Evolutionary conservation across 176 grass and related monocot species (phyloP), one percentile per base, ranked within the genome.

Genomic region (Bolboschoenus planiculmis): DNA sequence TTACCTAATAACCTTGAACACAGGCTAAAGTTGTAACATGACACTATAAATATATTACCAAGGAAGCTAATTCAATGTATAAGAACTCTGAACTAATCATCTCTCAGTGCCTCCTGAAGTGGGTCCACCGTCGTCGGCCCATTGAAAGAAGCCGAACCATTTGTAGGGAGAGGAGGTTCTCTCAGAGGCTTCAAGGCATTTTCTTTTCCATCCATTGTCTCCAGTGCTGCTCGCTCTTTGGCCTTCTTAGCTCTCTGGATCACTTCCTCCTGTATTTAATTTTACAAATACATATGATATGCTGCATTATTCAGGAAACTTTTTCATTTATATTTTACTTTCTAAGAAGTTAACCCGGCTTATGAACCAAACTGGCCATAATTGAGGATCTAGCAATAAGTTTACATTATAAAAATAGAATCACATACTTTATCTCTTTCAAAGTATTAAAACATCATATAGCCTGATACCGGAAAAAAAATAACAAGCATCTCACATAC

Each of bases 171-270:
- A 65, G 86, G 88, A 85, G 87, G 48, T 77, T 62, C 85, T 23
- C 4, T 64, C 21, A 89, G 59, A 46, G 88, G 84, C 36, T 84
- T 93, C 15, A 76, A 63, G 35, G 55, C 70, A 55, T 90, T 90
- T 53, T 85, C 87, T 33, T 7, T 77, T 77, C 44, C 72, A 42
- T 88, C 92, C 30, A 61, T 57, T 2, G 86, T 90, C 86, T 95
- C 91, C 31, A 83, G 74, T 18, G 96, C 89, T 77, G 96, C 92
- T 90, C 88, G 91, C 55, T 93, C 91, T 84, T 95, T 99, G 1
- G 96, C 92, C 39, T 93, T 99, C 67, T 99, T 92, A 31, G 96
- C 92, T 87, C 96, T 99, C 37, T 88, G 64, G 57, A 93, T 40
- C 79, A 99, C 96, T 81, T 99, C 96, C 50, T 99, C 96, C 96